Evolutionary conservation across 2,329 filamentous ascomycete genomes (phyloP).

Genomic region (Ophiostoma quercus): DNA sequence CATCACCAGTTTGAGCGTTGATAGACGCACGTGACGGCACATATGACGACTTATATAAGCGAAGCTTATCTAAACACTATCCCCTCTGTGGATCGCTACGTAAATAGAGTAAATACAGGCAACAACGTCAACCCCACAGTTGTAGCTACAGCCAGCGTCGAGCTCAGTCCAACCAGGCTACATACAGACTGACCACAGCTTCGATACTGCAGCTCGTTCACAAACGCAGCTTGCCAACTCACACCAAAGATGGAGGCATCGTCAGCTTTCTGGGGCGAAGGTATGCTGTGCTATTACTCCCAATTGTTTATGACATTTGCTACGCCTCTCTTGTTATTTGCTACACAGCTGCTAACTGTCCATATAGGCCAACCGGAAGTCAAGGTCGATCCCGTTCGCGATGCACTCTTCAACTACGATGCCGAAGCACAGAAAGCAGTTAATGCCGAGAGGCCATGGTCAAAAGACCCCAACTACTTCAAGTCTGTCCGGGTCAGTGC

Average conservation of each 20-base stretch:
- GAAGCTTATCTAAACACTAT: background rate
- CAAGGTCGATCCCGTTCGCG: constrained; percentile 76
- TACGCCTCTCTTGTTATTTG: background rate
- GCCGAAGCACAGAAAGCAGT: constrained; percentile 61
- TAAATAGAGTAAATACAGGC: constrained; percentile 1
- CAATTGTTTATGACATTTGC: background rate
- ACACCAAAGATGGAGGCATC: constrained; percentile 46
- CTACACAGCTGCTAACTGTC: background rate
- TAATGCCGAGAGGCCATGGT: constrained; percentile 66
- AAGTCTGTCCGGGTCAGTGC: constrained; percentile 90
- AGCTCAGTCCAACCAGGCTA: background rate
- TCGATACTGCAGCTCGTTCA: constrained; percentile 1
- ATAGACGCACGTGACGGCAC: background rate
- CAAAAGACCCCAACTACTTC: constrained; percentile 76
- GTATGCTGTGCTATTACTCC: constrained; percentile 37
- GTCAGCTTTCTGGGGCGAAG: constrained; percentile 51
- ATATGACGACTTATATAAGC: background rate
- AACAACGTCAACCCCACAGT: background rate
- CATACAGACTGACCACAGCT: background rate
- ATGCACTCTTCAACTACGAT: constrained; percentile 87
- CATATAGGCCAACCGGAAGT: constrained; percentile 72
- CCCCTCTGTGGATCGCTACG: background rate
- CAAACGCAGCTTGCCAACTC: background rate
- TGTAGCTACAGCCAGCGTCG: background rate
- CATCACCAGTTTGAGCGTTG: too few relatives aligned